These are phyloP conservation scores for Chytriomyces sp. DNA, from an alignment of 192 early-diverging fungal genomes.

Conservation along the genomic window DNA sequence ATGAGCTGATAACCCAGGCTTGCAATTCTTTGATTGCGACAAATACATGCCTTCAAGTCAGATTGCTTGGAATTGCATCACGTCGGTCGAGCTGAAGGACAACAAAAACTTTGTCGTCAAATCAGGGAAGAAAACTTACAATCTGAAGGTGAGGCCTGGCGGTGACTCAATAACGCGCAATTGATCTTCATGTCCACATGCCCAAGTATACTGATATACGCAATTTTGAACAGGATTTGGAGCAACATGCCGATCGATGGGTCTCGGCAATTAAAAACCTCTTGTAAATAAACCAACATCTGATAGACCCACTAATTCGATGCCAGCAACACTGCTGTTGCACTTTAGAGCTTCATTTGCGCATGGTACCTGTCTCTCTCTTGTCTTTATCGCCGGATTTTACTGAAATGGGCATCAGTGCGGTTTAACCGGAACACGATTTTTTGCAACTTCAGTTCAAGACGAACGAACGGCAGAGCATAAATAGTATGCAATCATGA, in stretches of 20 bases:
- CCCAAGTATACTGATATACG: too few relatives aligned
- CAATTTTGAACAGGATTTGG: constrained; percentile 25
- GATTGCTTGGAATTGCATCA: constrained; percentile 63
- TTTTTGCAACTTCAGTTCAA: too few relatives aligned
- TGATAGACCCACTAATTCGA: too few relatives aligned
- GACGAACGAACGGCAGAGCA: too few relatives aligned
- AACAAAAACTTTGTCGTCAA: constrained; percentile 68
- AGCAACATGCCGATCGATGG: constrained; percentile 39
- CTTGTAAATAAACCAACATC: too few relatives aligned
- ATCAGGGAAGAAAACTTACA: constrained; percentile 49
- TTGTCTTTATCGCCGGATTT: too few relatives aligned
- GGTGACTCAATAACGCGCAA: background rate
- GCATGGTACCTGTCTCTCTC: too few relatives aligned
- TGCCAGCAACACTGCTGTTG: too few relatives aligned
- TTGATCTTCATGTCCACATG: background rate
- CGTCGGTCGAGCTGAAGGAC: constrained; percentile 64
- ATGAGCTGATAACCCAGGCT: constrained; percentile 13
- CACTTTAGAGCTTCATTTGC: too few relatives aligned
- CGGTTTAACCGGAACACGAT: too few relatives aligned
- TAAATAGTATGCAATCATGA: too few relatives aligned
- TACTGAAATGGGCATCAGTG: too few relatives aligned
- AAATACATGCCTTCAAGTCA: constrained; percentile 60
- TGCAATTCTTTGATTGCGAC: constrained; percentile 69
- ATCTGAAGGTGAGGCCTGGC: constrained; percentile 39
- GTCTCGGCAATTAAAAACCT: constrained; percentile 36